Base-by-base conservation (phyloP, 2,329 filamentous ascomycete species). In the Ilyonectria robusta region DNA sequence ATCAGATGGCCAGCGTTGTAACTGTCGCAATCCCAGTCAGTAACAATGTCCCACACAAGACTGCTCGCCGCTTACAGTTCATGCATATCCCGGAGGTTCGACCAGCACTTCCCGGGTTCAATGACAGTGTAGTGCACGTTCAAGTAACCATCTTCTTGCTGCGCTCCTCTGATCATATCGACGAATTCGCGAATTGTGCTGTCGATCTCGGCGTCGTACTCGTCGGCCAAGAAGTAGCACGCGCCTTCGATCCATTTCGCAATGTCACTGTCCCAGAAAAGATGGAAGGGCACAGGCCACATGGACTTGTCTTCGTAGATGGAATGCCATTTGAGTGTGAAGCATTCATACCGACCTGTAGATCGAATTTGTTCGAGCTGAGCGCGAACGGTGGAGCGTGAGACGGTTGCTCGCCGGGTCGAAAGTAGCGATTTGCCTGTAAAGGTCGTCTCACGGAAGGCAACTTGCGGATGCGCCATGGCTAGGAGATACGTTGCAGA, bases 51-150 rank as follows among this genome's bases (percentile, higher is more conserved):
- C 13, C 17, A 21, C 6, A 21, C 50, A 19, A 19, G 29, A 15
- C 26, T 13, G 4, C 29, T 35, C 17, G 31, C 21, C n/a, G 47
- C 82, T 78, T 79, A 88, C 81, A 91, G 77, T 76, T 91, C 89
- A 78, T 91, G 88, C 79, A 89, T 84, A 75, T 91, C 89, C 54
- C 87, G 78, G 8, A 91, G 68, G 70, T 91, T 91, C 0, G 85
- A 84, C 80, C 87, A 91, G 9, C 88, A 76, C 58, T 86, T 85
- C 0, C 79, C 82, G 0, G 87, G 87, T 48, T 87, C 86, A 1
- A 89, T 86, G 0, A 91, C 85, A 0, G 87, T 89, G 68, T 87
- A 91, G 72, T 91, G 88, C 7, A 90, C 85, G 72, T 91, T 91
- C 23, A 92, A 74, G 72, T 91, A 92, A 1, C 89, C 89, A 72